Evolutionary conservation across 805 yeast species (phyloP).

Genomic region (Zygosaccharomyces kombuchaensis): DNA sequence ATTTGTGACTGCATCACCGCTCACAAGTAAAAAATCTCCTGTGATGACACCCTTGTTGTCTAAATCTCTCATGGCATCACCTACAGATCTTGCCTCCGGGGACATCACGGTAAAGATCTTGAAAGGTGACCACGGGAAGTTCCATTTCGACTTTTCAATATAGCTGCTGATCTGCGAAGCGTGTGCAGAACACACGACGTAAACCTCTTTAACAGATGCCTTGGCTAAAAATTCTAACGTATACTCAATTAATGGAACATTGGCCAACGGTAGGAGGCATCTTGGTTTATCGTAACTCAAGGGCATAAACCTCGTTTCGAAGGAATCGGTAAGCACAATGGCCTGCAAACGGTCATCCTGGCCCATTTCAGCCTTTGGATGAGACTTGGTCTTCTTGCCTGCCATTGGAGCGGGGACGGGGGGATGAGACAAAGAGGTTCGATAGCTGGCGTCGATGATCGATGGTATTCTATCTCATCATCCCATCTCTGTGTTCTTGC

Average conservation of each 20-base stretch:
- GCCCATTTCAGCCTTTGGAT: constrained; percentile 48
- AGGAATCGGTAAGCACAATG: constrained; percentile 89
- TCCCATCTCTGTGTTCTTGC: constrained; percentile 2
- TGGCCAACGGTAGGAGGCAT: constrained; percentile 87
- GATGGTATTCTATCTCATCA: constrained; percentile 1
- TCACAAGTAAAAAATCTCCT: constrained; percentile 83
- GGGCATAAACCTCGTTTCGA: constrained; percentile 90
- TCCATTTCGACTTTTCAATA: constrained; percentile 71
- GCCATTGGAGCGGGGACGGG: constrained; percentile 18
- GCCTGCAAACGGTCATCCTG: constrained; percentile 84
- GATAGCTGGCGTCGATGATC: not conserved
- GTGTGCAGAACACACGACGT: constrained; percentile 83
- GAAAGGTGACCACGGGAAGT: constrained; percentile 68
- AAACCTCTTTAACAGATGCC: constrained; percentile 87
- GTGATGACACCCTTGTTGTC: constrained; percentile 86
- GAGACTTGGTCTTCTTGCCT: constrained; percentile 24
- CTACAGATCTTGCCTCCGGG: constrained; percentile 84
- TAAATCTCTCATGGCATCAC: constrained; percentile 95
- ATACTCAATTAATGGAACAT: constrained; percentile 90
- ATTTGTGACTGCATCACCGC: constrained; percentile 95
- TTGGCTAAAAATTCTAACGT: constrained; percentile 90
- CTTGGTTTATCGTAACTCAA: constrained; percentile 80
- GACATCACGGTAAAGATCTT: constrained; percentile 73
- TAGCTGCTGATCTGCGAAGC: constrained; percentile 84
- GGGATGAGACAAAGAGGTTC: too few species aligned